Conservation (phyloP, 306 rosid genomes). For the Aeschynomene evenia region DNA sequence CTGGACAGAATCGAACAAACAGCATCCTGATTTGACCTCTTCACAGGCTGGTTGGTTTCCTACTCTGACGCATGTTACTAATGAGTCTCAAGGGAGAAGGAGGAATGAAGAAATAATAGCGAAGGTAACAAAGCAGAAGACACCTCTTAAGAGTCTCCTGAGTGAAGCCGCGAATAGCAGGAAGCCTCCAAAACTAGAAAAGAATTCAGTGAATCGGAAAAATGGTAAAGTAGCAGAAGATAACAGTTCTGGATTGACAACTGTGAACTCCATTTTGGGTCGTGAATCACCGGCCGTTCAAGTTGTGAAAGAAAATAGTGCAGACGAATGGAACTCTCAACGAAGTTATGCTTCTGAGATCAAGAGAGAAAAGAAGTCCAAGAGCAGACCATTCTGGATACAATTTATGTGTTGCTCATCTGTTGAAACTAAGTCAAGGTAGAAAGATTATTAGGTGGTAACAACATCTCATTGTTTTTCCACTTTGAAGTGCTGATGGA, state of each 20-base stretch:
- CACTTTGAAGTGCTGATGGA: background rate
- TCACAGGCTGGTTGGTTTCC: slow-evolving; percentile 79
- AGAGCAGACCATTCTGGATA: slow-evolving; percentile 58
- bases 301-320: slow-evolving; percentile 34
- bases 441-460: background rate
- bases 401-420: slow-evolving; percentile 70
- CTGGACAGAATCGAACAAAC: slow-evolving; percentile 33
- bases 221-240: slow-evolving; percentile 30
- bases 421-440: slow-evolving; percentile 37
- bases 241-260: slow-evolving; percentile 23
- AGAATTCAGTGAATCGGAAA: slow-evolving; percentile 32
- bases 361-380: slow-evolving; percentile 53
- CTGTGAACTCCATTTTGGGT: slow-evolving; percentile 41
- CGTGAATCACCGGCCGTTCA: slow-evolving; percentile 38
- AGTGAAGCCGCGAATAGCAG: slow-evolving; percentile 48
- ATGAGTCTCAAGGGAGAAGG: slow-evolving; percentile 62
- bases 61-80: slow-evolving; percentile 45
- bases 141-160: slow-evolving; percentile 61
- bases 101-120: slow-evolving; percentile 68
- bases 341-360: slow-evolving; percentile 52
- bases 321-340: slow-evolving; percentile 61
- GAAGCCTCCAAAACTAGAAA: slow-evolving; percentile 46
- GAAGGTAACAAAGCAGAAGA: slow-evolving; percentile 64
- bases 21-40: slow-evolving; percentile 31
- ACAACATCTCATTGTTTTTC: slow-evolving; percentile 14